Evolutionary conservation across 768 basidiomycete genomes (phyloP).

Genomic region (Saitozyma podzolica): DNA sequence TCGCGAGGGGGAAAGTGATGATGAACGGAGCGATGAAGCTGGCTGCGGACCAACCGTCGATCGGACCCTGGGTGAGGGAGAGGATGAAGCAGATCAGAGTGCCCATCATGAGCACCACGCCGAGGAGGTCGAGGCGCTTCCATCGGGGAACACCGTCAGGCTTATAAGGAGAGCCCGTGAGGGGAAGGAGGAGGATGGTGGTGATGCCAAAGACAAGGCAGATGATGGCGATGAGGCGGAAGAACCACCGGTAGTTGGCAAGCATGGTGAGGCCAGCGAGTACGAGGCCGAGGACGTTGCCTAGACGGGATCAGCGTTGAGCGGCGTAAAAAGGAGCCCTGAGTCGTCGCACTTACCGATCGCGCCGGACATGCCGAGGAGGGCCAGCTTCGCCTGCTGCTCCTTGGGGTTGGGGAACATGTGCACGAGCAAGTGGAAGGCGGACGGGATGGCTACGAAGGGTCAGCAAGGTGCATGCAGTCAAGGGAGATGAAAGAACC

Average conservation of each 20-base stretch:
- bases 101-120: conserved; percentile 43
- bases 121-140: conserved; percentile 49
- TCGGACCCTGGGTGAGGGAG: conserved; percentile 55
- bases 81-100: conserved; percentile 48
- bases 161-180: conserved; percentile 29
- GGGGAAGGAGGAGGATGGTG: conserved; percentile 41
- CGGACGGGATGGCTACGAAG: conserved; percentile 30
- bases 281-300: conserved; percentile 4
- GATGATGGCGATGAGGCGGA: conserved; percentile 58
- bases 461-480: background rate
- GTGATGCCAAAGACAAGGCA: conserved; percentile 54
- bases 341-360: conserved; percentile 57
- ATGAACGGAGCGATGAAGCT: conserved; percentile 58
- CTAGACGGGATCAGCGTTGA: too few relatives aligned
- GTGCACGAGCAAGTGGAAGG: conserved; percentile 57
- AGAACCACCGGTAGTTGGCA: conserved; percentile 58
- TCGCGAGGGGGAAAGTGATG: conserved; percentile 55
- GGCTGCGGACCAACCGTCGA: conserved; percentile 58
- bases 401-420: conserved; percentile 58
- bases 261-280: conserved; percentile 38
- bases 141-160: conserved; percentile 27
- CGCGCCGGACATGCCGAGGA: conserved; percentile 58
- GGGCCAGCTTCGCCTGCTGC: conserved; percentile 58
- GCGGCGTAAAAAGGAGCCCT: conserved; percentile 8
- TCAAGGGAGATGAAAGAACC: too few relatives aligned